Conservation (phyloP, 1,284 basidiomycete species). For the Cutaneotrichosporon cutaneum region DNA sequence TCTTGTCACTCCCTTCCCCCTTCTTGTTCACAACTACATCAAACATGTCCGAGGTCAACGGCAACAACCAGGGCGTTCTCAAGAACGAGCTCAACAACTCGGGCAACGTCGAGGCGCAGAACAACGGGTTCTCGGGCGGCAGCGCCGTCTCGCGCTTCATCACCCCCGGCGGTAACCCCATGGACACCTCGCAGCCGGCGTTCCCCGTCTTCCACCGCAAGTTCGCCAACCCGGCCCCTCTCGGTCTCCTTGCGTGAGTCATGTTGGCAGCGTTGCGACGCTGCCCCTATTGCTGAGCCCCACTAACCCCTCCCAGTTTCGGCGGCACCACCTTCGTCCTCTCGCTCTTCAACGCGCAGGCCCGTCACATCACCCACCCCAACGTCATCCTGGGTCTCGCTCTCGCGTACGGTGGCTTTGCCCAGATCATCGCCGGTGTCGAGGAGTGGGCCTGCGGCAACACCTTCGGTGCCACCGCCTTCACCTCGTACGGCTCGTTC, state of each 20-base stretch:
- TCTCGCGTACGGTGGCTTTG: slow-evolving; percentile 75
- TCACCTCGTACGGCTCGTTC: slow-evolving; percentile 75
- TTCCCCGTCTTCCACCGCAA: slow-evolving; percentile 53
- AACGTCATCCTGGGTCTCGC: slow-evolving; percentile 85
- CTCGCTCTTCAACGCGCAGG: slow-evolving; percentile 53
- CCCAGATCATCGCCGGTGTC: slow-evolving; percentile 62
- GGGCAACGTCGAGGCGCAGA: slow-evolving; percentile 10
- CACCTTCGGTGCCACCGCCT: slow-evolving; percentile 65
- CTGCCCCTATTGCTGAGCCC: too few relatives aligned
- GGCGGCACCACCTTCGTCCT: slow-evolving; percentile 60
- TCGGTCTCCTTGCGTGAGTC: slow-evolving; percentile 53
- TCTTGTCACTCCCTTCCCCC: not conserved
- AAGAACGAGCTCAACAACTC: slow-evolving; percentile 17
- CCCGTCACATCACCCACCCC: slow-evolving; percentile 54
- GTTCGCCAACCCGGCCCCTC: slow-evolving; percentile 59
- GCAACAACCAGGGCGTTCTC: slow-evolving; percentile 12
- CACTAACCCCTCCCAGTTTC: slow-evolving; percentile 37
- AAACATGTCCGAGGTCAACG: slow-evolving; percentile 23
- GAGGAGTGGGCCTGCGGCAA: slow-evolving; percentile 70
- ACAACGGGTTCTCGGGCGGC: slow-evolving; percentile 18
- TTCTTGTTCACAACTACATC: not conserved
- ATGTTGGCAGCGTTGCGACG: too few relatives aligned
- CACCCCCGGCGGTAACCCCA: slow-evolving; percentile 29
- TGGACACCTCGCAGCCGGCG: slow-evolving; percentile 35
- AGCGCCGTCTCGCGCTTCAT: slow-evolving; percentile 26